phyloP scores from a whole-genome alignment of 1,284 basidiomycete genomes.

The Malassezia sp. region DNA sequence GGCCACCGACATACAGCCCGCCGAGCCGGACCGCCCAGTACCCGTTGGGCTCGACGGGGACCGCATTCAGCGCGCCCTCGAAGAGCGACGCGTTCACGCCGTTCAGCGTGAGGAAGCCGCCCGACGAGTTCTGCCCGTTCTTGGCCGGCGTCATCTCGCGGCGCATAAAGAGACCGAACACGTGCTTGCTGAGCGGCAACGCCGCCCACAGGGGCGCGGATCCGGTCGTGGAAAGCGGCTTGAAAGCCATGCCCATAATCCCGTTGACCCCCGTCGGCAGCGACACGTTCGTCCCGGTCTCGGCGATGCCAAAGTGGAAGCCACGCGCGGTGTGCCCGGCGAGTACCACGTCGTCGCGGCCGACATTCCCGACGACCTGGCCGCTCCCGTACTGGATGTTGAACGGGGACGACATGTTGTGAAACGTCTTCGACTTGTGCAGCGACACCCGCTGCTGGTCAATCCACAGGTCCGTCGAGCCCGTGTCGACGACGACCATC shows the following conservation, averaged over 20 bases:
- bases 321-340: constrained; percentile 43
- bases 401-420: constrained; percentile 50
- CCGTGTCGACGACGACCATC: constrained; percentile 55
- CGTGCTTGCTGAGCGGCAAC: not conserved
- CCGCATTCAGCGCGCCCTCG: constrained; percentile 25
- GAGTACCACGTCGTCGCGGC: constrained; percentile 52
- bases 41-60: constrained; percentile 18
- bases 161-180: not conserved
- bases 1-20: constrained; percentile 17
- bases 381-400: constrained; percentile 72
- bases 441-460: constrained; percentile 37
- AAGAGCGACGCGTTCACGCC: constrained; percentile 26
- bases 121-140: constrained; percentile 4
- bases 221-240: constrained; percentile 42
- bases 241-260: constrained; percentile 47
- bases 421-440: constrained; percentile 28
- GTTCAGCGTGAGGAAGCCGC: constrained; percentile 35
- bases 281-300: constrained; percentile 35
- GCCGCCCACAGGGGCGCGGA: constrained; percentile 60
- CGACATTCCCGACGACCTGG: constrained; percentile 59
- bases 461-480: constrained; percentile 72
- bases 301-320: constrained; percentile 44
- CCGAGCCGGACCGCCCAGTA: constrained; percentile 34
- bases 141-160: not conserved
- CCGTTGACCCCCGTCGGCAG: constrained; percentile 46